Evolutionary conservation across 2,329 filamentous ascomycete species (phyloP).

Genomic region (Trichoderma harzianum): DNA sequence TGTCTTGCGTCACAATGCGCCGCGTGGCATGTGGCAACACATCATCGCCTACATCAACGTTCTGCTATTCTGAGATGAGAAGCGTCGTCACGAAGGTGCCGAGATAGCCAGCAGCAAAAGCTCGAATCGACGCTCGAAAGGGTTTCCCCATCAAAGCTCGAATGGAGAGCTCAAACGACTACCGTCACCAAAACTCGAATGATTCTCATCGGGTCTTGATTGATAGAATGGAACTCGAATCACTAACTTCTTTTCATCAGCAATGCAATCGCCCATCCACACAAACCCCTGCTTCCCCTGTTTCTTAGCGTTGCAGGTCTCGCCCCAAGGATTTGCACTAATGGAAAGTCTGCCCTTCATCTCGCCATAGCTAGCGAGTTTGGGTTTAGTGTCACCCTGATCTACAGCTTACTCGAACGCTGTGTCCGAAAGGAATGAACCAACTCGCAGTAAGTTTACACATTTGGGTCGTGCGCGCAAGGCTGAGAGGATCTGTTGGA

Average conservation of each 20-base stretch:
- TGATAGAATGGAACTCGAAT: not conserved
- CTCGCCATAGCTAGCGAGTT: slow-evolving; percentile 3
- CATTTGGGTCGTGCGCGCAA: not conserved
- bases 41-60: not conserved
- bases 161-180: not conserved
- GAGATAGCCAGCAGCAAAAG: not conserved
- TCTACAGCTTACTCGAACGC: not conserved
- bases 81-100: not conserved
- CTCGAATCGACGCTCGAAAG: not conserved
- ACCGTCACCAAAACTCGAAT: not conserved
- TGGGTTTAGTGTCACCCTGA: not conserved
- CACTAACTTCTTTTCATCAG: not conserved
- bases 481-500: not conserved
- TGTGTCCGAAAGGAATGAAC: not conserved
- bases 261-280: not conserved
- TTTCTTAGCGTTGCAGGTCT: not conserved
- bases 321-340: not conserved
- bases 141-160: not conserved
- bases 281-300: not conserved
- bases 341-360: slow-evolving; percentile 1
- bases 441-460: not conserved
- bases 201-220: not conserved
- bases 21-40: not conserved
- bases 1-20: not conserved
- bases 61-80: not conserved